These are phyloP conservation scores for Sesbania bispinosa DNA, from an alignment of 306 rosid genomes.

Conservation along the genomic window DNA sequence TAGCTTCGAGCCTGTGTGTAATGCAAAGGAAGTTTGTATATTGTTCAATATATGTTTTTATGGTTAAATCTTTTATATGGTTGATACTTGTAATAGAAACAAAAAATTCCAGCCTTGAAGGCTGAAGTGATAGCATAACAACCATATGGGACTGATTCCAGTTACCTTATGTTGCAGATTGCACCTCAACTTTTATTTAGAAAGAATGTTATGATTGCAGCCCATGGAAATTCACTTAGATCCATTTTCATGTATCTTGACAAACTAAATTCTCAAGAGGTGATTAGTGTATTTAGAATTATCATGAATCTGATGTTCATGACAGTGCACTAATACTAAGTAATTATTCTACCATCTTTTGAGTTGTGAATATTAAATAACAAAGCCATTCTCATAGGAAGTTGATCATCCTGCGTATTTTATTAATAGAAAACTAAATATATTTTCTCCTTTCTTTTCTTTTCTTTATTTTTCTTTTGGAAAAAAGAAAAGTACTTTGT, in stretches of 20 bases:
- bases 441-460: conserved; percentile 32
- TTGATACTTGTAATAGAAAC: background rate
- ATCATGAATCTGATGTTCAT: background rate
- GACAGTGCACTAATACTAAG: background rate
- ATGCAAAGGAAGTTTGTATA: background rate
- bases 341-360: background rate
- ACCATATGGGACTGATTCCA: conserved; percentile 19
- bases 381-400: conserved; percentile 42
- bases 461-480: background rate
- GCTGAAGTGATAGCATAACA: background rate
- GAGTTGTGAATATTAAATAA: conserved; percentile 10
- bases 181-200: conserved; percentile 76
- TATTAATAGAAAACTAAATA: conserved; percentile 33
- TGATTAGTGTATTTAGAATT: conserved; percentile 20
- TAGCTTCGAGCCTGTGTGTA: background rate
- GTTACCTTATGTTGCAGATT: conserved; percentile 46
- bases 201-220: conserved; percentile 84
- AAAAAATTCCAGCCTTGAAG: background rate
- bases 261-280: conserved; percentile 86
- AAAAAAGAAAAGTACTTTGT: conserved; percentile 3
- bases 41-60: background rate
- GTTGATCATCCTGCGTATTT: conserved; percentile 52
- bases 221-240: conserved; percentile 92
- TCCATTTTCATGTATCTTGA: conserved; percentile 91
- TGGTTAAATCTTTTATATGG: background rate